Evolutionary conservation across 2,329 filamentous ascomycete genomes (phyloP).

Genomic region (Aschersonia sp.): DNA sequence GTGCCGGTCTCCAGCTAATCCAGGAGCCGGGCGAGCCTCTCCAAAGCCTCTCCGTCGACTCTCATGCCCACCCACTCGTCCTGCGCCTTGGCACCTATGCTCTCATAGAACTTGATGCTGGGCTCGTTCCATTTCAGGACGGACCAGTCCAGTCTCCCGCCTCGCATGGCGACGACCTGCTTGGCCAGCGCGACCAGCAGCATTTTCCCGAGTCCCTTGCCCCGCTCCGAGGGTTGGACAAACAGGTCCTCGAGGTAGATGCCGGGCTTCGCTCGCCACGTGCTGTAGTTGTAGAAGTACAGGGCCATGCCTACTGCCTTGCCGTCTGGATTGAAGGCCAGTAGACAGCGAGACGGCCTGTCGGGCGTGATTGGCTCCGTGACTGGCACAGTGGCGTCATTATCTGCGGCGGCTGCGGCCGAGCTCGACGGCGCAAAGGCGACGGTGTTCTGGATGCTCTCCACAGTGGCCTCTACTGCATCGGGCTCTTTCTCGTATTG

Average conservation of each 20-base stretch:
- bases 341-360: conserved; percentile 60
- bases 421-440: conserved; percentile 49
- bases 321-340: conserved; percentile 40
- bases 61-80: conserved; percentile 63
- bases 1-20: conserved; percentile 7
- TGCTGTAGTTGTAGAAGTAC: conserved; percentile 93
- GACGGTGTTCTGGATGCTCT: conserved; percentile 58
- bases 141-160: conserved; percentile 72
- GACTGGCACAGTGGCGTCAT: conserved; percentile 19
- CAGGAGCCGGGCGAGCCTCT: conserved; percentile 37
- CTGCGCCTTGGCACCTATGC: conserved; percentile 51
- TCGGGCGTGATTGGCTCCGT: conserved; percentile 39
- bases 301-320: conserved; percentile 61
- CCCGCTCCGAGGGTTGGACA: conserved; percentile 55
- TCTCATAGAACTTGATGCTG: conserved; percentile 74
- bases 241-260: conserved; percentile 94
- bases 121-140: conserved; percentile 90
- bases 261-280: conserved; percentile 75
- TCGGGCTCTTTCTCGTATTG: conserved; percentile 70
- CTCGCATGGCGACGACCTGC: conserved; percentile 58
- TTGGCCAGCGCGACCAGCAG: conserved; percentile 65
- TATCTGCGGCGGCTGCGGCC: conserved; percentile 18
- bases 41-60: conserved; percentile 51
- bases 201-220: conserved; percentile 64
- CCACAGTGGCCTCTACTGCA: conserved; percentile 64